phyloP scores from a whole-genome alignment of 2,329 filamentous ascomycete species.

The Colletotrichum magnum region DNA sequence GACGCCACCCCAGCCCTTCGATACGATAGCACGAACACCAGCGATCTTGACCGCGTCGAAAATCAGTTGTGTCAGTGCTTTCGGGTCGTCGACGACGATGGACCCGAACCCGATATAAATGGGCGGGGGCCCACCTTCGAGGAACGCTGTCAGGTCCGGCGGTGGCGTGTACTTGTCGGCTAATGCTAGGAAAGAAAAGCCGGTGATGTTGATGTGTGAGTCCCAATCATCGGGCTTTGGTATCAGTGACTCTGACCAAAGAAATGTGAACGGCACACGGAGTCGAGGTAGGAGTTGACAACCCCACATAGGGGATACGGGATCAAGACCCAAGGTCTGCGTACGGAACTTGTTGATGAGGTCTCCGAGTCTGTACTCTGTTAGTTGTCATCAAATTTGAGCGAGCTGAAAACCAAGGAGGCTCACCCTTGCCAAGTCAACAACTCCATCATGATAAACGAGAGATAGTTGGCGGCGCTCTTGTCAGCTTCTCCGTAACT shows the following conservation, averaged over 20 bases:
- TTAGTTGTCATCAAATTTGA: not conserved
- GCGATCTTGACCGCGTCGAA: constrained; percentile 70
- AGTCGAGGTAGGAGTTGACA: constrained; percentile 74
- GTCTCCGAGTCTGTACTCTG: constrained; percentile 68
- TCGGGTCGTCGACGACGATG: constrained; percentile 75
- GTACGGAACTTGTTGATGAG: constrained; percentile 79
- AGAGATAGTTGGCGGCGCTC: constrained; percentile 76
- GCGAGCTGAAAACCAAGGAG: not conserved
- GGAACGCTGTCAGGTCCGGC: constrained; percentile 66
- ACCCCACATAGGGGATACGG: constrained; percentile 76
- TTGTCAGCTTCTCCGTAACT: constrained; percentile 72
- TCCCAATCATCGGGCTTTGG: constrained; percentile 76
- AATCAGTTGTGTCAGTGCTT: constrained; percentile 69
- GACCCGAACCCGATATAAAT: constrained; percentile 78
- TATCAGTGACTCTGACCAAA: constrained; percentile 78
- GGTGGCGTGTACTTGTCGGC: constrained; percentile 67
- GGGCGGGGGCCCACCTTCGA: constrained; percentile 69
- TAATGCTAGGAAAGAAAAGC: constrained; percentile 73
- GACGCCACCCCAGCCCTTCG: constrained; percentile 75
- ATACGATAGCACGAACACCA: constrained; percentile 72
- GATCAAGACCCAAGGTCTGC: constrained; percentile 73
- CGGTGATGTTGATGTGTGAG: constrained; percentile 70
- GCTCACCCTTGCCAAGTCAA: constrained; percentile 79
- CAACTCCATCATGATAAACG: constrained; percentile 78
- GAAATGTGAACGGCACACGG: constrained; percentile 77